These are phyloP conservation scores for Dryadomyces quercus-mongolicae DNA, from an alignment of 2,329 filamentous ascomycete genomes.

Conservation along the genomic window DNA sequence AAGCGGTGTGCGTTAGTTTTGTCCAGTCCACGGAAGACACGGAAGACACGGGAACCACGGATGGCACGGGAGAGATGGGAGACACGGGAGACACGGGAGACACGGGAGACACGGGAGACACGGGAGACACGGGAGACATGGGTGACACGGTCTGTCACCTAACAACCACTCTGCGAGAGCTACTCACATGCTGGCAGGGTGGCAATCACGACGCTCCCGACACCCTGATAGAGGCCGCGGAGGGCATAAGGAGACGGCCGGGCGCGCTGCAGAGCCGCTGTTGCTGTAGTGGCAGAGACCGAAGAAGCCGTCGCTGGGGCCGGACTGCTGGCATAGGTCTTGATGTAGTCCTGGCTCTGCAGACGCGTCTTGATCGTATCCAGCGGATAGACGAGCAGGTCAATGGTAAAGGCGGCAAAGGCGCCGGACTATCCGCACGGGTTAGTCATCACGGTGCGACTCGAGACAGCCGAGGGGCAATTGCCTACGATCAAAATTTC, in stretches of 20 bases:
- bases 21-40: too few species aligned
- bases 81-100: too few species aligned
- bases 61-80: too few species aligned
- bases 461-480: background rate
- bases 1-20: too few species aligned
- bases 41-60: too few species aligned
- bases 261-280: background rate
- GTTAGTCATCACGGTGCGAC: background rate
- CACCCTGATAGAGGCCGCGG: conserved; percentile 72
- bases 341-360: conserved; percentile 65
- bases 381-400: conserved; percentile 74
- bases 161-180: too few species aligned
- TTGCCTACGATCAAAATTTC: conserved; percentile 2
- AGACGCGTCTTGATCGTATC: conserved; percentile 84
- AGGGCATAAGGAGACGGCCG: conserved; percentile 36
- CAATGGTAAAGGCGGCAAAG: conserved; percentile 73
- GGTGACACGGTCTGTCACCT: too few species aligned
- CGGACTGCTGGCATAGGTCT: conserved; percentile 41
- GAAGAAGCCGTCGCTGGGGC: background rate
- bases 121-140: too few species aligned
- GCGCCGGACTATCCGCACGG: conserved; percentile 55
- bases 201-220: conserved; percentile 73
- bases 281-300: background rate
- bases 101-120: background rate
- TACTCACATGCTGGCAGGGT: conserved; percentile 74